Conservation (phyloP, 495 filamentous ascomycete genomes). For the Chaetomium cochliodes region DNA sequence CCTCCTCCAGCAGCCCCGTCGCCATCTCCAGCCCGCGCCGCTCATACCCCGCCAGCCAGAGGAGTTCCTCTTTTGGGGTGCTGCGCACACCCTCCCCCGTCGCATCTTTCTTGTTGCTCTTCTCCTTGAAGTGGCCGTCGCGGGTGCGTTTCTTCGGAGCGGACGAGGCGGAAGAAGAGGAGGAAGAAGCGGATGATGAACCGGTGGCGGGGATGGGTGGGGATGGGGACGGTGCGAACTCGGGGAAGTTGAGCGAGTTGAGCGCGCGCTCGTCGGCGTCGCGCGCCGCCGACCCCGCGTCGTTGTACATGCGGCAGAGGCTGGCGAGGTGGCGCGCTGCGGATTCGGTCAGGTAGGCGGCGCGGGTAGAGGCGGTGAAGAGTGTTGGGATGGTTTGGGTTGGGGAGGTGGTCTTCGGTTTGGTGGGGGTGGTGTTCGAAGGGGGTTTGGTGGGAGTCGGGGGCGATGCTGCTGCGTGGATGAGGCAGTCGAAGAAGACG, state of each 20-base stretch:
- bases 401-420: neutral
- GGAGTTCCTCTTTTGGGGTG: neutral
- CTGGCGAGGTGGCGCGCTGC: neutral
- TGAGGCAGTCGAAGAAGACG: neutral
- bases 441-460: neutral
- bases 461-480: neutral
- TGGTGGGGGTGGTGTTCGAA: neutral
- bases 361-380: neutral
- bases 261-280: neutral
- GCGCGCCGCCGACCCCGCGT: neutral
- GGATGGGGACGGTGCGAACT: neutral
- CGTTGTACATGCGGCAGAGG: conserved; percentile 5
- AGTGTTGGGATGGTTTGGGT: neutral
- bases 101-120: too few relatives aligned
- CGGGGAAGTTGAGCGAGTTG: neutral
- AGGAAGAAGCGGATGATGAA: too few relatives aligned
- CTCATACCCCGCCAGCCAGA: neutral
- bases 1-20: neutral
- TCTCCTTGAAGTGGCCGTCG: neutral
- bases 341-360: neutral
- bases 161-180: too few relatives aligned
- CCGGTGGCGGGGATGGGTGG: too few relatives aligned
- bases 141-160: too few relatives aligned
- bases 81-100: too few relatives aligned
- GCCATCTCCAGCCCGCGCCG: neutral